A percentile compares a stretch with the other conserved stretches of the same genome.
Evolutionary conservation across 2,329 filamentous ascomycete genomes (phyloP).

Genomic region (Colletotrichum orbiculare): DNA sequence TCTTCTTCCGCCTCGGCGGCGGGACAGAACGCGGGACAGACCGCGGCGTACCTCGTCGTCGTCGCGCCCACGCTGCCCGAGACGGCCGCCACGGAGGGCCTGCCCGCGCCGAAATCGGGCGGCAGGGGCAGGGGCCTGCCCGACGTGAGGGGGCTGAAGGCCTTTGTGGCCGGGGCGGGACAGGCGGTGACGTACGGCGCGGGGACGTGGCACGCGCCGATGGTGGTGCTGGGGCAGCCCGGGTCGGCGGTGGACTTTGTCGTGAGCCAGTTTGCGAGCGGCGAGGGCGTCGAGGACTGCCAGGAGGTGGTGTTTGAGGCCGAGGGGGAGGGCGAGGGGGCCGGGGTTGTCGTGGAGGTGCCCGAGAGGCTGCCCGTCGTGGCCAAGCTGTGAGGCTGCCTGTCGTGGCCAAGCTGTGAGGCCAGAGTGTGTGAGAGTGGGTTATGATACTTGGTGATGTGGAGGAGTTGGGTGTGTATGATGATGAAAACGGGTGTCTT

Average conservation of each 20-base stretch:
- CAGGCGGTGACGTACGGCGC: conserved; percentile 93
- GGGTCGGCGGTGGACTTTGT: conserved; percentile 81
- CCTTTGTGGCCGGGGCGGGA: conserved; percentile 80
- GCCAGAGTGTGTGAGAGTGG: no score
- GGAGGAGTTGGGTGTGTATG: background rate
- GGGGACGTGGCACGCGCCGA: conserved; percentile 96
- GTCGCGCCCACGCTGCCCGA: conserved; percentile 79
- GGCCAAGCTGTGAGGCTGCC: conserved; percentile 33
- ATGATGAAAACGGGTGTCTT: background rate
- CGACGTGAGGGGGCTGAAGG: conserved; percentile 75
- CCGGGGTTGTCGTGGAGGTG: conserved; percentile 52
- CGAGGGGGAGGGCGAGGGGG: conserved; percentile 49
- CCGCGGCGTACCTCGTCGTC: conserved; percentile 79
- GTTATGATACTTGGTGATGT: background rate
- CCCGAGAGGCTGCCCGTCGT: conserved; percentile 35
- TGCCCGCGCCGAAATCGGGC: conserved; percentile 49
- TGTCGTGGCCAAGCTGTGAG: conserved; percentile 30
- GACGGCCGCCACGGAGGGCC: conserved; percentile 45
- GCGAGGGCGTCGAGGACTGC: conserved; percentile 84
- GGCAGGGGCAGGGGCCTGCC: conserved; percentile 70
- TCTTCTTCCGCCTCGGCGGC: background rate
- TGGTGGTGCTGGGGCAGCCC: conserved; percentile 80
- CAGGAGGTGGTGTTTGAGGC: conserved; percentile 73
- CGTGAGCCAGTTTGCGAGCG: conserved; percentile 90
- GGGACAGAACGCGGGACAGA: conserved; percentile 32